These are phyloP conservation scores for Cordyceps cateniannulata DNA, from an alignment of 2,329 filamentous ascomycete species.

Conservation along the genomic window DNA sequence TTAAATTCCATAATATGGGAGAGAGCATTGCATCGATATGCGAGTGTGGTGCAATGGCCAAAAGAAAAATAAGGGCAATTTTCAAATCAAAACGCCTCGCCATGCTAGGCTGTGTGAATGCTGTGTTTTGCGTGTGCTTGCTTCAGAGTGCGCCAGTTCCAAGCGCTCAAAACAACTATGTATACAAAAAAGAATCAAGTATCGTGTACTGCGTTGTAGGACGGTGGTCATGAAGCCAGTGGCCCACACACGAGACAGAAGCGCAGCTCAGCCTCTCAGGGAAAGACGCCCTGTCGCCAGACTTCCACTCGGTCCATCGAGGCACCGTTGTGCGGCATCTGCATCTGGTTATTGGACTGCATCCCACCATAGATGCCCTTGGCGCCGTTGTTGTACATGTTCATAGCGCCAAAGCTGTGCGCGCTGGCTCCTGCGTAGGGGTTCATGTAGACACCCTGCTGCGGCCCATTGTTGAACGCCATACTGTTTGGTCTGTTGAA, in stretches of 20 bases:
- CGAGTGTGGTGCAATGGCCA: background rate
- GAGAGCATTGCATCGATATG: background rate
- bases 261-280: slow-evolving; percentile 17
- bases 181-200: background rate
- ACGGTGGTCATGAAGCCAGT: background rate
- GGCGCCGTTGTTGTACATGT: slow-evolving; percentile 10
- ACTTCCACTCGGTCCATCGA: slow-evolving; percentile 33
- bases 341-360: slow-evolving; percentile 21
- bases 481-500: slow-evolving; percentile 19
- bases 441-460: slow-evolving; percentile 7
- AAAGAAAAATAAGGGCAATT: background rate
- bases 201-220: background rate
- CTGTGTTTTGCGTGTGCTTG: background rate
- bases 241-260: background rate
- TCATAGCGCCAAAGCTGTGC: background rate
- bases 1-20: slow-evolving; percentile 4
- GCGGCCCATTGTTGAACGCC: background rate
- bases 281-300: slow-evolving; percentile 36
- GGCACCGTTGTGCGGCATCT: slow-evolving; percentile 16
- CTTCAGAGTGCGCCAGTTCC: background rate
- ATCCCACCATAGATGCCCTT: slow-evolving; percentile 16
- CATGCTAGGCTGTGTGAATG: slow-evolving; percentile 12
- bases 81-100: slow-evolving; percentile 12
- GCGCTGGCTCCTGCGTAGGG: slow-evolving; percentile 9
- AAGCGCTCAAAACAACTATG: background rate